These are phyloP conservation scores for Hydnomerulius pinastri DNA, from an alignment of 768 basidiomycete species.

Conservation along the genomic window DNA sequence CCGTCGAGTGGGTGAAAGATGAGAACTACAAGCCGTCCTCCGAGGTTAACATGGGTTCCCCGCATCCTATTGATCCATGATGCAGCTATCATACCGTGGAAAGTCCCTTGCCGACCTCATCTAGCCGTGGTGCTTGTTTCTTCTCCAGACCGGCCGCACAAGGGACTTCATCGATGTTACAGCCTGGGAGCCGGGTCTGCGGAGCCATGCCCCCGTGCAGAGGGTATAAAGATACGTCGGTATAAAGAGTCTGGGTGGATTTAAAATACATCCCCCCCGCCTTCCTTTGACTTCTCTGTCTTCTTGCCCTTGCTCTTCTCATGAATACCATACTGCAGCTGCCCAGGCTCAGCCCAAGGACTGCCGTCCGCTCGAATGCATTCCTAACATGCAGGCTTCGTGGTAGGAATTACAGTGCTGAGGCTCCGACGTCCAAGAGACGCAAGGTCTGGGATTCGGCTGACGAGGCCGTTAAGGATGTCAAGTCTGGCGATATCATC, in stretches of 20 bases:
- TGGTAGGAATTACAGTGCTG: slow-evolving; percentile 8
- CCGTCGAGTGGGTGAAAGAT: slow-evolving; percentile 10
- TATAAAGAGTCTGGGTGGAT: neutral
- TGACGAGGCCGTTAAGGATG: slow-evolving; percentile 76
- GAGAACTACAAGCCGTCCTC: slow-evolving; percentile 2
- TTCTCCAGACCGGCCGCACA: neutral
- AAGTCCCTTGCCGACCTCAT: neutral
- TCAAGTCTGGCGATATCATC: slow-evolving; percentile 72
- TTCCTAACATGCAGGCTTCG: slow-evolving; percentile 1
- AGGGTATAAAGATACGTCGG: neutral
- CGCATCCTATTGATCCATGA: neutral
- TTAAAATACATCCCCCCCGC: neutral
- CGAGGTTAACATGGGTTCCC: neutral
- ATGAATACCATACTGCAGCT: slow-evolving; percentile 7
- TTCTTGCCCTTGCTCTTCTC: neutral
- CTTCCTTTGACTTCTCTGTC: neutral
- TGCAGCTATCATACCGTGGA: neutral
- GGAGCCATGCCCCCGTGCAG: neutral
- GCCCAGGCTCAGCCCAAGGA: slow-evolving; percentile 5
- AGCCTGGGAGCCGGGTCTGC: neutral
- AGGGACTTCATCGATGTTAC: no score
- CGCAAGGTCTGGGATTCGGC: slow-evolving; percentile 70
- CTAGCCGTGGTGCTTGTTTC: slow-evolving; percentile 1
- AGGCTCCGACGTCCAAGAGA: slow-evolving; percentile 20
- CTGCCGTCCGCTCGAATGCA: slow-evolving; percentile 5